A percentile compares a stretch with the other conserved stretches of the same genome.
phyloP scores from a whole-genome alignment of 805 yeast species.

The Saturnispora mendoncae region DNA sequence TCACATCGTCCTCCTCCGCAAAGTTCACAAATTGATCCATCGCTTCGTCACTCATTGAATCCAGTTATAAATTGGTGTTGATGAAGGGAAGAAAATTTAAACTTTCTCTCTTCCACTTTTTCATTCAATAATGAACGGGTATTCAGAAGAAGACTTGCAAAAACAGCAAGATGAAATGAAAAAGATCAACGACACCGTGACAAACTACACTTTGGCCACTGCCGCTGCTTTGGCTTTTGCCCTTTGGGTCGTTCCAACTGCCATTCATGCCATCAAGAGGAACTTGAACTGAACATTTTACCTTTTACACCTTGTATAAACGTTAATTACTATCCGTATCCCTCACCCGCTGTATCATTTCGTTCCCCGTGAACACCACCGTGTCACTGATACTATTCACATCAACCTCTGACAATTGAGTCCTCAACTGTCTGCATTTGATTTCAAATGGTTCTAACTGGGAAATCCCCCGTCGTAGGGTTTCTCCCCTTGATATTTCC shows the following conservation, averaged over 20 bases:
- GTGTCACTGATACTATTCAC: too few relatives aligned
- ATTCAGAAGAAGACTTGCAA: slow-evolving; percentile 32
- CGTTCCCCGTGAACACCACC: too few relatives aligned
- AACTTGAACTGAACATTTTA: too few relatives aligned
- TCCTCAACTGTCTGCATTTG: too few relatives aligned
- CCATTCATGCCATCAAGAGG: slow-evolving; percentile 44
- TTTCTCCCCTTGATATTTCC: background rate
- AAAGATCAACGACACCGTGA: slow-evolving; percentile 54
- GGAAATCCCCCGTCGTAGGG: too few relatives aligned
- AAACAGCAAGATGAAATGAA: slow-evolving; percentile 53
- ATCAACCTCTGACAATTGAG: too few relatives aligned
- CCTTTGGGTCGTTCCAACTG: slow-evolving; percentile 50
- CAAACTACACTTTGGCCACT: slow-evolving; percentile 47
- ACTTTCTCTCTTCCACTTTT: background rate
- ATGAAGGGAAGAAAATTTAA: background rate
- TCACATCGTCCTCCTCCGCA: slow-evolving; percentile 5
- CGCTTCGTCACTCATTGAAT: background rate
- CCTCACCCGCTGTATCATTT: background rate
- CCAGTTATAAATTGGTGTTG: background rate
- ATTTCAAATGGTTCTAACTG: too few relatives aligned
- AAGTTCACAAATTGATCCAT: slow-evolving; percentile 7
- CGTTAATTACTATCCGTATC: background rate
- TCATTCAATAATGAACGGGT: slow-evolving; percentile 21
- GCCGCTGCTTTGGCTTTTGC: slow-evolving; percentile 60
- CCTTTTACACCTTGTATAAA: background rate